Evolutionary conservation across 179 eudicot genomes (phyloP), one percentile per base, ranked within the genome.

Genomic region (Pouteria campechiana): DNA sequence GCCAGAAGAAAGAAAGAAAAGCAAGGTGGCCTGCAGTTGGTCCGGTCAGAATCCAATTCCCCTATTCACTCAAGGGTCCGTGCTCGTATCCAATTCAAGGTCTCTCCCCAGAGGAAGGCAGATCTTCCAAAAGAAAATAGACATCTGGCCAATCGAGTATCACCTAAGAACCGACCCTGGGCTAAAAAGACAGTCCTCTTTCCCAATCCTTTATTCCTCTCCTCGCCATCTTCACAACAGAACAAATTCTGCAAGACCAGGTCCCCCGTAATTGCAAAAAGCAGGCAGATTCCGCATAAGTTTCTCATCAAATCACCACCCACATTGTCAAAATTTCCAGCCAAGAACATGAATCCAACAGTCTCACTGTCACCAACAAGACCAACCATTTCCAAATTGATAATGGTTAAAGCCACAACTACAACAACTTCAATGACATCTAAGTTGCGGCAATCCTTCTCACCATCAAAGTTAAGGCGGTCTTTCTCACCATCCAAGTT

Each of bases 111-210:
- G 3, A 67, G 53, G 46, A 62, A 53, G 28, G 17, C 52, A 10
- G 74, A 78, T 32, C 13, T 32, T 7, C 72, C 66, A 32, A 69
- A 65, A 52, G 77, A 57, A 36, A 74, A 55, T 20, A 43, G 60
- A 50, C 58, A 60, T 32, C 33, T 61, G 32, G 73, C 90, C 1
- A 90, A 82, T 46, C 76, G 81, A 41, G 96, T 90, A 11, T 90
- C 96, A 11, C 94, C 98, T 29, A 86, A 70, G 31, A 64, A 81
- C 46, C 67, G 68, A 48, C 95, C 98, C 16, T 90, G 98, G 98
- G 90, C 66, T 32, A 76, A 61, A 48, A 90, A 90, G 51, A 60
- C 98, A 1, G 96, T 90, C 0, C 76, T 90, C n/a, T 90, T 90
- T 20, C 90, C 98, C 7, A 86, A 86, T 50, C 95, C 94, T 24